Conservation (phyloP, 2,329 filamentous ascomycete species). For the Neoscytalidium dimidiatum region DNA sequence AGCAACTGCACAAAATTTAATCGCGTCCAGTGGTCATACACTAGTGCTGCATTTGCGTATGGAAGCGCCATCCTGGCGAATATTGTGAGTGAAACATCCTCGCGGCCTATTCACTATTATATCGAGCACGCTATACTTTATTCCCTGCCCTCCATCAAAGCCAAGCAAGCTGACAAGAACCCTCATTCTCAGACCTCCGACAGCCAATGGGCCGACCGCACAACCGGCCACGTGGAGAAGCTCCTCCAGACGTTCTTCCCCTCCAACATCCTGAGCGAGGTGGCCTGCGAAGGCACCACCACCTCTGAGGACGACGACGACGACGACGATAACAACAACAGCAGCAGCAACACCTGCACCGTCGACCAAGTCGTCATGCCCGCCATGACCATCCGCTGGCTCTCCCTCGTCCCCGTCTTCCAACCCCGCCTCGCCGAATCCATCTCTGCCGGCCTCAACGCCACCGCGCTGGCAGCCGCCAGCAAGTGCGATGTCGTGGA, state of each 20-base stretch:
- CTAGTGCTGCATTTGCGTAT: conserved; percentile 56
- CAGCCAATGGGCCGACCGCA: conserved; percentile 55
- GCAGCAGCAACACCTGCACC: conserved; percentile 65
- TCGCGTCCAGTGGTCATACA: conserved; percentile 60
- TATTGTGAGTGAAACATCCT: conserved; percentile 44
- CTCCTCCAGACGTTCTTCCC: conserved; percentile 53
- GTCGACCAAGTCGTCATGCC: conserved; percentile 75
- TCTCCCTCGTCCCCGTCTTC: conserved; percentile 47
- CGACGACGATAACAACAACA: too few species aligned
- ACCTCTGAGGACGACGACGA: too few species aligned
- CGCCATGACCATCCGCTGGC: conserved; percentile 70
- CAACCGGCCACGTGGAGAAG: conserved; percentile 59
- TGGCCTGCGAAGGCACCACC: conserved; percentile 62
- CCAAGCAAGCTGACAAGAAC: too few species aligned
- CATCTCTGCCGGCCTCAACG: conserved; percentile 41
- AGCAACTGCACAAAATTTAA: conserved; percentile 53
- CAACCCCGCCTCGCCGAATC: conserved; percentile 44
- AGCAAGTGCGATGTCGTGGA: conserved; percentile 26
- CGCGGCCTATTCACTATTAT: too few species aligned
- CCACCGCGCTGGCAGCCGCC: conserved; percentile 47
- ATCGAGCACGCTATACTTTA: too few species aligned
- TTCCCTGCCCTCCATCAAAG: too few species aligned
- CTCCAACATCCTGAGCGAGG: conserved; percentile 63
- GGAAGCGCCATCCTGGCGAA: conserved; percentile 62
- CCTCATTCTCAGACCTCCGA: conserved; percentile 44